These are phyloP conservation scores for Pholiota molesta DNA, from an alignment of 768 basidiomycete genomes.

Conservation along the genomic window DNA sequence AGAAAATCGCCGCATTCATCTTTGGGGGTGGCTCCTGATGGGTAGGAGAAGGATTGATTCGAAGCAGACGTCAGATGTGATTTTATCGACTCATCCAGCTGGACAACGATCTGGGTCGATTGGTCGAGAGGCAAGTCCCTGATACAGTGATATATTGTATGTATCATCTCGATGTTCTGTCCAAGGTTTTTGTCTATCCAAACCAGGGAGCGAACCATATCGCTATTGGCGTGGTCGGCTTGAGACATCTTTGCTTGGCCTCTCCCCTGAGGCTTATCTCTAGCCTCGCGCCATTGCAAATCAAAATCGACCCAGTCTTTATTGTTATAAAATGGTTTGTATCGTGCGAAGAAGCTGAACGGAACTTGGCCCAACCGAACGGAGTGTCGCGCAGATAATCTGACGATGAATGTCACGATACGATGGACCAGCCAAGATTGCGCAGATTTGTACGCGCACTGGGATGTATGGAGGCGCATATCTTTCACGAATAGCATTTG, in stretches of 20 bases:
- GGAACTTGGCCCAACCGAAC: background rate
- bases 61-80: conserved; percentile 1
- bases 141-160: conserved; percentile 17
- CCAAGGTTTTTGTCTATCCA: conserved; percentile 22
- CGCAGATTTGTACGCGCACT: conserved; percentile 23
- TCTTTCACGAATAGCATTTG: conserved; percentile 14
- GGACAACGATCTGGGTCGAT: conserved; percentile 1
- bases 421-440: conserved; percentile 18
- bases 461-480: conserved; percentile 4
- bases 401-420: conserved; percentile 9
- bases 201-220: conserved; percentile 11
- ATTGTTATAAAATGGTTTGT: conserved; percentile 10
- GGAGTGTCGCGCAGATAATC: background rate
- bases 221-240: conserved; percentile 6
- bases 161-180: conserved; percentile 13
- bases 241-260: background rate
- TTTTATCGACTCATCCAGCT: conserved; percentile 11
- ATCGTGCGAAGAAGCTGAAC: conserved; percentile 5
- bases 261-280: background rate
- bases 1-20: conserved; percentile 12
- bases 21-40: background rate
- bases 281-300: conserved; percentile 7
- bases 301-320: conserved; percentile 19
- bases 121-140: conserved; percentile 8
- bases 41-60: background rate